phyloP scores from a whole-genome alignment of 1,284 basidiomycete genomes.

The Malassezia globosa region DNA sequence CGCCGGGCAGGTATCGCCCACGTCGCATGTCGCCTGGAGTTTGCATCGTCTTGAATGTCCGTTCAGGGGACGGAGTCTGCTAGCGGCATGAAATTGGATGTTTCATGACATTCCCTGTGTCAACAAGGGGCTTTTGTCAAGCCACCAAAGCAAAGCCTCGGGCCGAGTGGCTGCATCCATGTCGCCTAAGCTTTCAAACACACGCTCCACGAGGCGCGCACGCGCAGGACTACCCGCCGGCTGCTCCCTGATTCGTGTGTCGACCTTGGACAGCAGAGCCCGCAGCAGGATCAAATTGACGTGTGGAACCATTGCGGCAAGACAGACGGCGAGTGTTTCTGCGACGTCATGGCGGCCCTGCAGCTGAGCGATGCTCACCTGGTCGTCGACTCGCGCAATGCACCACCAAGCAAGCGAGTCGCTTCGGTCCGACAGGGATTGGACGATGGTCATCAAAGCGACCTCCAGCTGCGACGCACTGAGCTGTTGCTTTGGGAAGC shows the following conservation, averaged over 20 bases:
- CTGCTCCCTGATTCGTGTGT: conserved; percentile 22
- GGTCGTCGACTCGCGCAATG: conserved; percentile 24
- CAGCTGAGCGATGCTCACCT: conserved; percentile 14
- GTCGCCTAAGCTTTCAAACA: conserved; percentile 30
- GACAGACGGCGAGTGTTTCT: conserved; percentile 19
- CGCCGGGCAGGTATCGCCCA: too few relatives aligned
- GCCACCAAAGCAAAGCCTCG: conserved; percentile 43
- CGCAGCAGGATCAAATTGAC: conserved; percentile 42
- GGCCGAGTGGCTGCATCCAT: conserved; percentile 39
- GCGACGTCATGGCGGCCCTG: neutral
- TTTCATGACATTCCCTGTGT: conserved; percentile 21
- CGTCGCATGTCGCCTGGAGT: neutral
- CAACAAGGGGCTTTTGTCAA: conserved; percentile 30
- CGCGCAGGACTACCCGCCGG: conserved; percentile 11
- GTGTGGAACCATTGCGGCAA: conserved; percentile 30
- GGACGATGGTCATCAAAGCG: conserved; percentile 33
- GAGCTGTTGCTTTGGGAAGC: conserved; percentile 20
- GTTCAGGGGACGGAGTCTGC: too few relatives aligned
- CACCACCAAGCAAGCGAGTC: conserved; percentile 40
- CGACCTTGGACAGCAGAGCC: conserved; percentile 29
- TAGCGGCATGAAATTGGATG: too few relatives aligned
- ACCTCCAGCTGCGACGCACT: conserved; percentile 28
- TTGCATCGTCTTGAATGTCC: neutral
- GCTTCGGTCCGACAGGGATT: conserved; percentile 29
- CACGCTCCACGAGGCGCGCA: conserved; percentile 24